Evolutionary conservation across 192 early-diverging fungal genomes (phyloP).

Genomic region (Entomortierella lignicola): DNA sequence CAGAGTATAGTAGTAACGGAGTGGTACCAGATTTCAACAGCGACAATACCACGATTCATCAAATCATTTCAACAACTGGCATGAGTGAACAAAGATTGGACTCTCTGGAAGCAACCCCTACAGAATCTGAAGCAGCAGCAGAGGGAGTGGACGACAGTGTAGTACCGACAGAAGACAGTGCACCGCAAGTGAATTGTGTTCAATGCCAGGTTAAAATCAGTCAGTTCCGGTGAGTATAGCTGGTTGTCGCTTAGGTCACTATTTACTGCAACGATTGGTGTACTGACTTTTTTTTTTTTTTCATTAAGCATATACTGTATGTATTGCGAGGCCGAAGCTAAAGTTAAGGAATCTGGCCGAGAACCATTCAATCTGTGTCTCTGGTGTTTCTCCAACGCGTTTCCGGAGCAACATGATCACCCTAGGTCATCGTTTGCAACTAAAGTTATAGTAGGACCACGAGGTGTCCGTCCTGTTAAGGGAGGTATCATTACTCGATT

Average conservation of each 20-base stretch:
- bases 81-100: too few species aligned
- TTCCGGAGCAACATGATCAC: slow-evolving; percentile 80
- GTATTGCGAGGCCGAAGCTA: slow-evolving; percentile 72
- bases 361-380: slow-evolving; percentile 41
- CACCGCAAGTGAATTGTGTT: slow-evolving; percentile 64
- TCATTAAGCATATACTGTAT: slow-evolving; percentile 84
- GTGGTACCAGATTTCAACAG: too few species aligned
- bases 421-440: slow-evolving; percentile 84
- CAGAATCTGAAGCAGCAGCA: not conserved
- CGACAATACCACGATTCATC: not conserved
- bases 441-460: slow-evolving; percentile 70
- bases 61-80: too few species aligned
- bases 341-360: slow-evolving; percentile 9
- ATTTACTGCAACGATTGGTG: not conserved
- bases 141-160: not conserved
- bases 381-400: slow-evolving; percentile 76
- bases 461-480: slow-evolving; percentile 66
- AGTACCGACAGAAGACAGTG: slow-evolving; percentile 5
- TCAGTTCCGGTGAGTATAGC: slow-evolving; percentile 71
- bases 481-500: slow-evolving; percentile 70
- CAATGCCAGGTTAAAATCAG: slow-evolving; percentile 82
- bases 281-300: not conserved
- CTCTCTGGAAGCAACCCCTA: not conserved
- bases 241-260: not conserved
- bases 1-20: too few species aligned